Percentiles rank a stretch among this genome's conserved stretches.
Evolutionary conservation across 1,284 basidiomycete species (phyloP).

Genomic region (Ceratobasidium sp.): DNA sequence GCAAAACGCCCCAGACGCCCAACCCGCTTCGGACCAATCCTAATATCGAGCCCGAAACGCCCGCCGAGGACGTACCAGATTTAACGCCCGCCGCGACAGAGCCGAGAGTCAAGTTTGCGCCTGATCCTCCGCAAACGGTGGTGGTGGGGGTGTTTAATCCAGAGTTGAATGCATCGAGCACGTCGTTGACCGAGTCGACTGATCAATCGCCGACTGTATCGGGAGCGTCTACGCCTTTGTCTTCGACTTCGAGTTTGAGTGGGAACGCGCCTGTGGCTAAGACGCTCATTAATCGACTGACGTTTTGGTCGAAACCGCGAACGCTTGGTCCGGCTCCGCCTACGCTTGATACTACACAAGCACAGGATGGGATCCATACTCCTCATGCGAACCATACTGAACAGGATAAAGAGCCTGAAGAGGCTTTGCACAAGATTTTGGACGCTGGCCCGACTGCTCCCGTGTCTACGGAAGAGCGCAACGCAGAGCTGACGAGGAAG

Average conservation of each 20-base stretch:
- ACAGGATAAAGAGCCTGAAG: slow-evolving; percentile 26
- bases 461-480: slow-evolving; percentile 70
- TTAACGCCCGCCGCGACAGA: slow-evolving; percentile 38
- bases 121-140: slow-evolving; percentile 16
- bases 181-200: slow-evolving; percentile 53
- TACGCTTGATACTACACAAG: slow-evolving; percentile 31
- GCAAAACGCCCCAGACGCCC: slow-evolving; percentile 46
- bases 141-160: slow-evolving; percentile 22
- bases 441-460: slow-evolving; percentile 59
- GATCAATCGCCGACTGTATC: slow-evolving; percentile 65
- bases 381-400: slow-evolving; percentile 2
- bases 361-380: not conserved
- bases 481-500: slow-evolving; percentile 79
- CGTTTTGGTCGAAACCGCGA: slow-evolving; percentile 68
- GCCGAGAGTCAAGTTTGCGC: slow-evolving; percentile 46
- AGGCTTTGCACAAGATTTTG: slow-evolving; percentile 41
- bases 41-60: slow-evolving; percentile 44
- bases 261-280: slow-evolving; percentile 66
- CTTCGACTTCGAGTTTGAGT: slow-evolving; percentile 59
- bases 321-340: slow-evolving; percentile 42
- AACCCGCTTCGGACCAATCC: slow-evolving; percentile 52
- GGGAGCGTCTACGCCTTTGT: slow-evolving; percentile 66
- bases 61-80: slow-evolving; percentile 34
- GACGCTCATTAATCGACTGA: slow-evolving; percentile 71
- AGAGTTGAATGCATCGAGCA: slow-evolving; percentile 17